A percentile compares a stretch with the other conserved stretches of the same genome.
Evolutionary conservation across 345 rosid genomes (phyloP).

Genomic region (Sisymbrium irio): DNA sequence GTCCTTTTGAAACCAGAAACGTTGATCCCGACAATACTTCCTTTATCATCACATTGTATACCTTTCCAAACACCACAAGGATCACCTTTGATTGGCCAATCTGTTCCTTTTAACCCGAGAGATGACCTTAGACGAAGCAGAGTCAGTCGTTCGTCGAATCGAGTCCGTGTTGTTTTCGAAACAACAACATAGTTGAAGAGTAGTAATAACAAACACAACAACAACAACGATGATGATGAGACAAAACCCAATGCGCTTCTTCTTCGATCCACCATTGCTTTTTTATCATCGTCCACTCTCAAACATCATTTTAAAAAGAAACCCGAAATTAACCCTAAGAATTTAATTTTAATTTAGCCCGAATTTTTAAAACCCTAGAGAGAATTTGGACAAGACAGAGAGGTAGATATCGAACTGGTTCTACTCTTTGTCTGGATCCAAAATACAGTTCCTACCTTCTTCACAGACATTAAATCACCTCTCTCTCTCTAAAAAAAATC

Average conservation of each 20-base stretch:
- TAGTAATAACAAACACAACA: background rate
- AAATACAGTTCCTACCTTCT: constrained; percentile 44
- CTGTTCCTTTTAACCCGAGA: constrained; percentile 75
- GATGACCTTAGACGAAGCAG: constrained; percentile 82
- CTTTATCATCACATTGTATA: constrained; percentile 50
- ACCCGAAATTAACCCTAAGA: background rate
- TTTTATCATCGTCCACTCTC: constrained; percentile 32
- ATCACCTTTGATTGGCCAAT: constrained; percentile 88
- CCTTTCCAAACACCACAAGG: constrained; percentile 83
- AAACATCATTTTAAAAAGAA: background rate
- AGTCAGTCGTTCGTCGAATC: constrained; percentile 51
- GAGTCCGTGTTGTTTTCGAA: constrained; percentile 47
- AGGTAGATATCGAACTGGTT: constrained; percentile 22
- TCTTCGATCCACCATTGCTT: constrained; percentile 65
- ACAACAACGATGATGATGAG: constrained; percentile 34
- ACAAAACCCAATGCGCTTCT: constrained; percentile 40
- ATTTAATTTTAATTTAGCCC: constrained; percentile 22
- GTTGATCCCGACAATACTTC: constrained; percentile 65
- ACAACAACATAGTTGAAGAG: constrained; percentile 43
- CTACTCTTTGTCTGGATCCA: constrained; percentile 29
- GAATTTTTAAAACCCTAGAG: constrained; percentile 22
- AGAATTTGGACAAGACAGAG: constrained; percentile 21
- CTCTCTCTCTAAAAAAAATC: constrained; percentile 34
- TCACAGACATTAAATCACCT: constrained; percentile 37
- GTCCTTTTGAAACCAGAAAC: constrained; percentile 91